A percentile compares a stretch with the other conserved stretches of the same genome.
Conservation (phyloP, 805 yeast species). For the Sungouiella thailandica region DNA sequence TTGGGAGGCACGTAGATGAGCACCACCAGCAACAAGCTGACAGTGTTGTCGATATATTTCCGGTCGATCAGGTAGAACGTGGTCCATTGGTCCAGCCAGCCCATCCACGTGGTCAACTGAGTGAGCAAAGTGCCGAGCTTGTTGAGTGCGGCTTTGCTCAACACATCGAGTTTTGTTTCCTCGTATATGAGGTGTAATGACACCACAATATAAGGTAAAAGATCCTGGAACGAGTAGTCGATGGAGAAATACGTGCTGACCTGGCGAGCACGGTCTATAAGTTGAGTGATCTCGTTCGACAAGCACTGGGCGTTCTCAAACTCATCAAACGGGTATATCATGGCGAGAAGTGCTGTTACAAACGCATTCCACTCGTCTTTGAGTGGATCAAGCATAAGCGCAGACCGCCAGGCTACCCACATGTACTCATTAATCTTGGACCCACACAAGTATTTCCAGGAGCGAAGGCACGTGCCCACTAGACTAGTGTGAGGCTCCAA, state of each 20-base stretch:
- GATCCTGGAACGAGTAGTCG: conserved; percentile 43
- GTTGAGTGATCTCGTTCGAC: conserved; percentile 24
- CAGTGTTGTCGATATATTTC: conserved; percentile 29
- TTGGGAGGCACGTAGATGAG: conserved; percentile 57
- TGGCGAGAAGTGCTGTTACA: conserved; percentile 45
- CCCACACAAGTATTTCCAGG: conserved; percentile 53
- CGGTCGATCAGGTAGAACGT: conserved; percentile 44
- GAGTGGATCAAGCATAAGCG: conserved; percentile 37
- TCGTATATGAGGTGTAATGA: conserved; percentile 76
- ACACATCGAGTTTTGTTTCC: conserved; percentile 58
- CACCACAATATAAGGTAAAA: conserved; percentile 58
- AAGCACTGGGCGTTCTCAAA: conserved; percentile 15
- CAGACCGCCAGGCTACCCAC: conserved; percentile 62
- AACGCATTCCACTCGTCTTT: conserved; percentile 59
- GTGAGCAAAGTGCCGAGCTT: conserved; percentile 52
- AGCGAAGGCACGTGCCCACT: conserved; percentile 42
- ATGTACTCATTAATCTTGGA: conserved; percentile 51
- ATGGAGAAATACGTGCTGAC: conserved; percentile 22
- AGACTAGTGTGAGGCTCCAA: conserved; percentile 42
- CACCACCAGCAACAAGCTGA: conserved; percentile 40
- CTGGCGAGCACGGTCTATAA: conserved; percentile 27
- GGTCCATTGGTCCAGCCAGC: conserved; percentile 69
- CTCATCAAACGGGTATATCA: conserved; percentile 43
- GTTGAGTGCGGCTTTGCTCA: conserved; percentile 30
- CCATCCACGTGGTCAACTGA: conserved; percentile 61